phyloP scores from a whole-genome alignment of 768 basidiomycete species.

The Kwoniella bestiolae region DNA sequence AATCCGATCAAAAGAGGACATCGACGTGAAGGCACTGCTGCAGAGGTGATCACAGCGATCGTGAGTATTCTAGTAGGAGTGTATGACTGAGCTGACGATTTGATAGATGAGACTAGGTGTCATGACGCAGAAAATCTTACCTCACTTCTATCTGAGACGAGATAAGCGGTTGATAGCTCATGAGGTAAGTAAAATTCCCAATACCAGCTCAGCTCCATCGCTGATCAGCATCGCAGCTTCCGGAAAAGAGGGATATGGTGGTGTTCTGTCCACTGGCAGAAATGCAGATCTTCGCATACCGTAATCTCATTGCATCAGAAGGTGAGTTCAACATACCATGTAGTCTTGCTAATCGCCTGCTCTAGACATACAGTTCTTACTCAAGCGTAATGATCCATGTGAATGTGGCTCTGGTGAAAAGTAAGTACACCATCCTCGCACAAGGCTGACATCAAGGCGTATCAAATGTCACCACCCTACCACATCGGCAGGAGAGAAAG shows the following conservation, averaged over 20 bases:
- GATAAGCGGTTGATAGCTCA: conserved; percentile 50
- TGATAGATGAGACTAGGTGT: conserved; percentile 51
- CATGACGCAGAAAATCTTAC: conserved; percentile 72
- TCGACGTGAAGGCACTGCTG: conserved; percentile 45
- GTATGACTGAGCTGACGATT: neutral
- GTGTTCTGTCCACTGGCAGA: conserved; percentile 88
- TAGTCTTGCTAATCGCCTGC: neutral
- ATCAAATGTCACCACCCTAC: conserved; percentile 66
- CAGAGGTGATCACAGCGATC: conserved; percentile 44
- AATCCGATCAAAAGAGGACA: conserved; percentile 56
- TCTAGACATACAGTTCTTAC: conserved; percentile 68
- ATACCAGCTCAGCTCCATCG: too few species aligned
- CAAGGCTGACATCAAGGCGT: conserved; percentile 58
- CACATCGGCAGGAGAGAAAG: conserved; percentile 58
- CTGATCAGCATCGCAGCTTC: conserved; percentile 64
- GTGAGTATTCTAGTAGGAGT: conserved; percentile 25
- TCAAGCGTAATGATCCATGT: conserved; percentile 73
- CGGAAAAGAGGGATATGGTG: conserved; percentile 84
- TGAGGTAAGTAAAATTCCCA: conserved; percentile 33
- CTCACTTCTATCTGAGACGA: conserved; percentile 79
- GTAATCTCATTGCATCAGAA: conserved; percentile 67
- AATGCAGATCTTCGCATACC: conserved; percentile 74
- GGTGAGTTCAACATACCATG: conserved; percentile 32
- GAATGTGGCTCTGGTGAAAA: conserved; percentile 68
- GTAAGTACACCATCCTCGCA: conserved; percentile 60